A percentile compares a stretch with the other conserved stretches of the same genome.
phyloP scores from a whole-genome alignment of 1,284 basidiomycete genomes.

The Wallemia ichthyophaga region DNA sequence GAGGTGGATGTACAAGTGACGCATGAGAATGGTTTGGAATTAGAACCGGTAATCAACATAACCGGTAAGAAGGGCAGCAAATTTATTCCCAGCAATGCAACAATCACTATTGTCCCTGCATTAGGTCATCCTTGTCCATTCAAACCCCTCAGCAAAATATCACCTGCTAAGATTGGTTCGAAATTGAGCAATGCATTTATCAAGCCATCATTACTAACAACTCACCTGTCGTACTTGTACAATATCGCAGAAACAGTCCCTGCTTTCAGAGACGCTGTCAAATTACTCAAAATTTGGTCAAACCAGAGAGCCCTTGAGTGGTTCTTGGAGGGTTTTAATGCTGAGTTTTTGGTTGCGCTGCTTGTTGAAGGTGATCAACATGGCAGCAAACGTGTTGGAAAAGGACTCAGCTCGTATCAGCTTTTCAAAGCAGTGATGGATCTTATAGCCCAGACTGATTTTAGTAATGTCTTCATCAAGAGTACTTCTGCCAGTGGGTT shows the following conservation, averaged over 20 bases:
- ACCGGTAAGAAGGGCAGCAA: conserved; percentile 24
- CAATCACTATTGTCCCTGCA: conserved; percentile 42
- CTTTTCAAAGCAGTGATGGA: conserved; percentile 51
- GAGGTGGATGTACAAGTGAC: conserved; percentile 30
- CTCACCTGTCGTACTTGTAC: conserved; percentile 39
- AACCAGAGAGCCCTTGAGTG: conserved; percentile 45
- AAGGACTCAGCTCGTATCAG: conserved; percentile 56
- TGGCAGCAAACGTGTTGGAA: conserved; percentile 20
- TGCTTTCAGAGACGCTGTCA: conserved; percentile 40
- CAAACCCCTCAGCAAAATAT: conserved; percentile 2
- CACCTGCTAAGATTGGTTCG: conserved; percentile 9
- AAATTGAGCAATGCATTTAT: conserved; percentile 30
- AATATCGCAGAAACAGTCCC: conserved; percentile 29
- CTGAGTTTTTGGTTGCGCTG: conserved; percentile 28
- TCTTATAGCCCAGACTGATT: conserved; percentile 50
- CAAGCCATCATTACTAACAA: conserved; percentile 31
- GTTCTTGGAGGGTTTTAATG: conserved; percentile 3
- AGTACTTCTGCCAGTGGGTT: neutral
- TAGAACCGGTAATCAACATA: conserved; percentile 35
- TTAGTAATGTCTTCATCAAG: conserved; percentile 32
- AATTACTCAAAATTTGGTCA: conserved; percentile 65
- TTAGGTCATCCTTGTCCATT: conserved; percentile 23
- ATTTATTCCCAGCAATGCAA: conserved; percentile 17
- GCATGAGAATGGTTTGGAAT: conserved; percentile 30
- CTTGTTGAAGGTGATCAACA: conserved; percentile 38